Percentiles rank a stretch among this genome's conserved stretches.
Evolutionary conservation across 768 basidiomycete genomes (phyloP).

Genomic region (Calocera cornea): DNA sequence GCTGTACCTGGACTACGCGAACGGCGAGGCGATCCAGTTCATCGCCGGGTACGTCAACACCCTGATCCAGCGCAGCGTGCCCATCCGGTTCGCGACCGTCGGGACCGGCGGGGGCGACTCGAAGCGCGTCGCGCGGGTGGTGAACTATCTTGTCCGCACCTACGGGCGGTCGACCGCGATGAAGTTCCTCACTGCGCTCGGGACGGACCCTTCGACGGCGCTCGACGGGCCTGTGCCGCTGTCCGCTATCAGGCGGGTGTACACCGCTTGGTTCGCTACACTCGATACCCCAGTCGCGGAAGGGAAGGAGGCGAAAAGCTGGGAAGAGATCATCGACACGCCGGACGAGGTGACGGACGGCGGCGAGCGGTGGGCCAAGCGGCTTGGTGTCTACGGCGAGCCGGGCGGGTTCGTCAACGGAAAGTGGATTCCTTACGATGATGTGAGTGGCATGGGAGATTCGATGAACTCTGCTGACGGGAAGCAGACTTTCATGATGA

Average conservation of each 20-base stretch:
- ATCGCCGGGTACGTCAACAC: slow-evolving; percentile 48
- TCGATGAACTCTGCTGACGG: not conserved
- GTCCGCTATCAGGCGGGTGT: not conserved
- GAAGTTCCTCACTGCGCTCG: slow-evolving; percentile 43
- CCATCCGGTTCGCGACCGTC: slow-evolving; percentile 64
- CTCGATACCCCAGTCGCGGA: slow-evolving; percentile 20
- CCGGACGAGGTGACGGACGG: not conserved
- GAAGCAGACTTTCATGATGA: slow-evolving; percentile 47
- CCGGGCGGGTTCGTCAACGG: slow-evolving; percentile 60
- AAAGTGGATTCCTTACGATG: slow-evolving; percentile 54
- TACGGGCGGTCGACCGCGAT: slow-evolving; percentile 53
- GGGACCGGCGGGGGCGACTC: slow-evolving; percentile 35
- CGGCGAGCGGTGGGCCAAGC: slow-evolving; percentile 9
- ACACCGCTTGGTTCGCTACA: not conserved
- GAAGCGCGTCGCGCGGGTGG: slow-evolving; percentile 53
- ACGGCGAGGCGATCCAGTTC: slow-evolving; percentile 43
- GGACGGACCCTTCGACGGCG: slow-evolving; percentile 6
- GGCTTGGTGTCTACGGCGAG: slow-evolving; percentile 40
- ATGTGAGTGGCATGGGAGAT: slow-evolving; percentile 35
- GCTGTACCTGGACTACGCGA: slow-evolving; percentile 67
- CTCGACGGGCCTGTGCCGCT: not conserved
- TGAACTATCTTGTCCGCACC: slow-evolving; percentile 50
- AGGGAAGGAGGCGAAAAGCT: slow-evolving; percentile 31
- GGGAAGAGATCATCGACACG: slow-evolving; percentile 32
- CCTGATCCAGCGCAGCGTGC: slow-evolving; percentile 59